Conservation (phyloP, 164 flowering plant genomes). For the Vitis rotundifolia region DNA sequence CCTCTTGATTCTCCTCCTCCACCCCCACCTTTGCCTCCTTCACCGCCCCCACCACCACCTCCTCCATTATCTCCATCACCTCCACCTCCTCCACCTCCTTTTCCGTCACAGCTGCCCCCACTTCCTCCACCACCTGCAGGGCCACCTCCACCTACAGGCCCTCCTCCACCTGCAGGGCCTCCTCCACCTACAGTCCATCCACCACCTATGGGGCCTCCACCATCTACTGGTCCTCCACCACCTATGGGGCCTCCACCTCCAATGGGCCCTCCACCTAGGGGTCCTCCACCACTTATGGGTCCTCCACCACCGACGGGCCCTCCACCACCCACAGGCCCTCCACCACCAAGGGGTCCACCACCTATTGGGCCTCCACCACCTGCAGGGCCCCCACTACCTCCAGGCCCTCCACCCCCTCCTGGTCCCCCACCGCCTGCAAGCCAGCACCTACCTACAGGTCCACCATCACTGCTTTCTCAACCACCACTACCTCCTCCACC, state of each 20-base stretch:
- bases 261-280: constrained; percentile 28
- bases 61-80: constrained; percentile 32
- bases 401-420: constrained; percentile 24
- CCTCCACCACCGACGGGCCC: constrained; percentile 21
- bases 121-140: constrained; percentile 26
- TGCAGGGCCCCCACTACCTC: constrained; percentile 21
- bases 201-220: not conserved
- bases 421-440: constrained; percentile 21
- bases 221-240: constrained; percentile 14
- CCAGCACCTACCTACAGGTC: constrained; percentile 17
- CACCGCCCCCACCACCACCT: constrained; percentile 47
- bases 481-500: constrained; percentile 21
- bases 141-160: constrained; percentile 19
- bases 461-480: constrained; percentile 28
- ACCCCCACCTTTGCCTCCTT: constrained; percentile 63
- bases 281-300: constrained; percentile 21
- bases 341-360: constrained; percentile 15
- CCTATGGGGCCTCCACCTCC: constrained; percentile 32
- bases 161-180: constrained; percentile 22
- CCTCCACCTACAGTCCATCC: constrained; percentile 22
- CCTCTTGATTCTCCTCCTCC: constrained; percentile 69
- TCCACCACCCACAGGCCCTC: constrained; percentile 22
- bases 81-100: constrained; percentile 48
- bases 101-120: constrained; percentile 43
- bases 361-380: not conserved